Evolutionary conservation across 2,329 filamentous ascomycete genomes (phyloP).

Genomic region (Cladophialophora immunda): DNA sequence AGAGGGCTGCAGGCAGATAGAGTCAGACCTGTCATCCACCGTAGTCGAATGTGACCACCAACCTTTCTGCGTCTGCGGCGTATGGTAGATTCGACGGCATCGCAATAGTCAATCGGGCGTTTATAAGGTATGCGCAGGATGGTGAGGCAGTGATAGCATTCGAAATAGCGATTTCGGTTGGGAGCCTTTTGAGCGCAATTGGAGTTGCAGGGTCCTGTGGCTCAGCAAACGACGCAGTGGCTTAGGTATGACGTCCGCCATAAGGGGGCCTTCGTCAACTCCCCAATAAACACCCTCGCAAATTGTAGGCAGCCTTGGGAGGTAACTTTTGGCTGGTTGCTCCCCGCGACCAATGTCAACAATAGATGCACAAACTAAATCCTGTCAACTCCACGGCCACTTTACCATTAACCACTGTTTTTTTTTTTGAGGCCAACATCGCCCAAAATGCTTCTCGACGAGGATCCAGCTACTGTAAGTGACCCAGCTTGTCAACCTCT

Average conservation of each 20-base stretch:
- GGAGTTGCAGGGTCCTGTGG: slow-evolving; percentile 16
- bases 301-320: too few relatives aligned
- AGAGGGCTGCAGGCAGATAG: slow-evolving; percentile 69
- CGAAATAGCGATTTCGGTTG: not conserved
- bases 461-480: slow-evolving; percentile 84
- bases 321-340: slow-evolving; percentile 20
- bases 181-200: not conserved
- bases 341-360: slow-evolving; percentile 27
- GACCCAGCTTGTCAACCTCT: not conserved
- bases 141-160: not conserved
- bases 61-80: slow-evolving; percentile 97
- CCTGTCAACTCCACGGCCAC: not conserved
- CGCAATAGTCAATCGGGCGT: slow-evolving; percentile 5
- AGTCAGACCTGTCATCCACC: slow-evolving; percentile 12
- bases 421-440: not conserved
- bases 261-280: too few relatives aligned
- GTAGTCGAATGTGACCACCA: slow-evolving; percentile 42
- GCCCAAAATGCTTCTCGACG: slow-evolving; percentile 82
- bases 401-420: not conserved
- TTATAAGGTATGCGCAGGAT: not conserved
- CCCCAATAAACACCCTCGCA: too few relatives aligned
- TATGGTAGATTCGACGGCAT: slow-evolving; percentile 71
- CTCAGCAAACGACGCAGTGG: slow-evolving; percentile 15
- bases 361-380: not conserved
- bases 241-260: slow-evolving; percentile 25